A percentile compares a stretch with the other conserved stretches of the same genome.
phyloP scores from a whole-genome alignment of 345 rosid genomes.

The Populus alba region DNA sequence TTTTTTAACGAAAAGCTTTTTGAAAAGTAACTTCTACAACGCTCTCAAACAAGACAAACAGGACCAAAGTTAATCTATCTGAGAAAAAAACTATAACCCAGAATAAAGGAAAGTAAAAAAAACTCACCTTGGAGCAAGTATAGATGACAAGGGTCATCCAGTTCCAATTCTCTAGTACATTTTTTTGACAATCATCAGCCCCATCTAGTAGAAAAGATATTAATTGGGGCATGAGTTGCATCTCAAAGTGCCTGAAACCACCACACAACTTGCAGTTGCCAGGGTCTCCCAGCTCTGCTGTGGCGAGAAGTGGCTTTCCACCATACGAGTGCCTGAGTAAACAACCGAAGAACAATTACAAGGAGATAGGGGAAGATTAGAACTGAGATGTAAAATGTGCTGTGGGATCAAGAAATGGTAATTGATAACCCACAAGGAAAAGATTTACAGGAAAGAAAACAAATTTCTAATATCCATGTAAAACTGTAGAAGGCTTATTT shows the following conservation, averaged over 20 bases:
- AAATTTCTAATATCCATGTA: background rate
- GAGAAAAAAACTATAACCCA: background rate
- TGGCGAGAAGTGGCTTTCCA: constrained; percentile 66
- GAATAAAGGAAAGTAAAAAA: background rate
- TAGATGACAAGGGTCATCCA: constrained; percentile 79
- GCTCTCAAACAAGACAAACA: too few species aligned
- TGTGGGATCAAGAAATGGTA: background rate
- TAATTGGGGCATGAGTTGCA: constrained; percentile 88
- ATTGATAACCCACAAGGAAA: background rate
- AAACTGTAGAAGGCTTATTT: background rate
- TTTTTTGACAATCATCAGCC: constrained; percentile 46
- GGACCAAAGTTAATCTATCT: background rate
- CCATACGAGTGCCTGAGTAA: constrained; percentile 65
- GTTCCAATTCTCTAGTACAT: constrained; percentile 62
- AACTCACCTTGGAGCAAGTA: constrained; percentile 76
- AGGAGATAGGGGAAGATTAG: background rate
- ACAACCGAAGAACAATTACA: background rate
- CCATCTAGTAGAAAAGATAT: constrained; percentile 74
- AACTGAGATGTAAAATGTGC: background rate
- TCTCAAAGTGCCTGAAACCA: constrained; percentile 63
- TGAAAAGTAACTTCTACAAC: too few species aligned
- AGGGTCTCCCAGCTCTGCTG: constrained; percentile 36
- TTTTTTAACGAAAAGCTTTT: too few species aligned
- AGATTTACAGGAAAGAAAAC: background rate
- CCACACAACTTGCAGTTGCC: constrained; percentile 59